phyloP scores from a whole-genome alignment of 345 rosid species.

The Gossypium australe region DNA sequence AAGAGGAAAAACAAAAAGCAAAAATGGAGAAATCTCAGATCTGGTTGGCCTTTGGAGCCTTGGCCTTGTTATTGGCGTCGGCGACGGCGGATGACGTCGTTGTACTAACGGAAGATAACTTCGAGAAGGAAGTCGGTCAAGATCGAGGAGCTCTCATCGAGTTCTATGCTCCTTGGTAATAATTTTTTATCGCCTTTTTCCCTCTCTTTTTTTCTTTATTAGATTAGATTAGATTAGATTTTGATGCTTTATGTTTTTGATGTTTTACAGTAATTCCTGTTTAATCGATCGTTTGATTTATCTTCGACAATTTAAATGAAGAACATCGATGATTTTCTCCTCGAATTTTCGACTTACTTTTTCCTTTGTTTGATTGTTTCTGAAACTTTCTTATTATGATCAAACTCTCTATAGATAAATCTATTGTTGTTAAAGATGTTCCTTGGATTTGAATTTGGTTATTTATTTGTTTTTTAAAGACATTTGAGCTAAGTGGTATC shows the following conservation, averaged over 20 bases:
- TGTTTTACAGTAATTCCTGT: not conserved
- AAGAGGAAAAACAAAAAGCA: not conserved
- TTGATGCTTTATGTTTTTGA: not conserved
- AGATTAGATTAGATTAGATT: not conserved
- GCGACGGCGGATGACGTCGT: constrained; percentile 80
- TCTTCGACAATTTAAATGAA: not conserved
- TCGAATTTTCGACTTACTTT: not conserved
- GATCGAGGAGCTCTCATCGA: constrained; percentile 91
- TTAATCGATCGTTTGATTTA: constrained; percentile 21
- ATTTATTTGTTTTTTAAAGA: not conserved
- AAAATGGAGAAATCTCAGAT: constrained; percentile 65
- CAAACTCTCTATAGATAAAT: not conserved
- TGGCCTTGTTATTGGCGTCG: constrained; percentile 48
- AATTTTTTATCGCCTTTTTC: not conserved
- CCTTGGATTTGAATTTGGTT: not conserved
- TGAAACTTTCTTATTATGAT: not conserved
- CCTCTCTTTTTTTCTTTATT: not conserved
- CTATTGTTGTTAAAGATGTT: not conserved
- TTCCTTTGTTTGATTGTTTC: not conserved
- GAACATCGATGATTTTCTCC: not conserved
- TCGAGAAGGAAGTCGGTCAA: constrained; percentile 91
- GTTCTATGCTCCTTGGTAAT: constrained; percentile 98
- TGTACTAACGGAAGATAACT: constrained; percentile 80
- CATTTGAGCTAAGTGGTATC: not conserved
- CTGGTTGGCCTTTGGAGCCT: constrained; percentile 45